Evolutionary conservation across 306 rosid species (phyloP), one percentile per base, ranked within the genome.

Genomic region (Chamaecrista fasciculata): DNA sequence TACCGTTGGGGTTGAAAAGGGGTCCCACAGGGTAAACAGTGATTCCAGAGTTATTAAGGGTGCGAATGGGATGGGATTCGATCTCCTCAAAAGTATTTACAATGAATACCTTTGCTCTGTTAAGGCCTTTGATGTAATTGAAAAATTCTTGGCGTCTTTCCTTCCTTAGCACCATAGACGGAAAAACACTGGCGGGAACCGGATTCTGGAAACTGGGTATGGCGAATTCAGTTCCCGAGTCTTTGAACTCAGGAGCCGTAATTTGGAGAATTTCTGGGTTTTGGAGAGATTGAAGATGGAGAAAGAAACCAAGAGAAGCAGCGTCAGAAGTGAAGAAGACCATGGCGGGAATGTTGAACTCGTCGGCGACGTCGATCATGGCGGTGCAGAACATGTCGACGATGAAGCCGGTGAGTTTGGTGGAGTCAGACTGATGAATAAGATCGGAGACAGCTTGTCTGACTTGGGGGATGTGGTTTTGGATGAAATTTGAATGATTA

Each of bases 1-100:
- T 48, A 8, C 65, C n/a, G 7, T 25, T 60, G 1, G 40, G n/a
- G 44, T 60, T 76, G 49, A 80, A n/a, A 0, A 84, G n/a, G 31
- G 88, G 83, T 25, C 86, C 89, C 44, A 84, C 78, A 0, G 82
- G 64, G 49, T 78, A 78, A 1, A 78, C 55, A 2, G 78, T 67
- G 4, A 25, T 23, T 5, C n/a, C 15, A 8, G 11, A 31, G 0
- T 43, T 25, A 1, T 10, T 39, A 8, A 75, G 18, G 2, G 76
- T 55, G 23, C 20, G 42, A 7, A 83, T 9, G 0, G 78, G 80
- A 20, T 53, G 56, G 4, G 78, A n/a, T 33, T 84, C 86, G 2
- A 78, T 50, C 29, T 84, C 89, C 16, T 14, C 31, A 36, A 76
- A 70, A 1, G 84, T 51, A 18, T 85, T 85, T 3, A 85, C 66